Percentiles rank a stretch among this genome's conserved stretches.
Evolutionary conservation across 1,284 basidiomycete species (phyloP).

Genomic region (Trichosporon sp.): DNA sequence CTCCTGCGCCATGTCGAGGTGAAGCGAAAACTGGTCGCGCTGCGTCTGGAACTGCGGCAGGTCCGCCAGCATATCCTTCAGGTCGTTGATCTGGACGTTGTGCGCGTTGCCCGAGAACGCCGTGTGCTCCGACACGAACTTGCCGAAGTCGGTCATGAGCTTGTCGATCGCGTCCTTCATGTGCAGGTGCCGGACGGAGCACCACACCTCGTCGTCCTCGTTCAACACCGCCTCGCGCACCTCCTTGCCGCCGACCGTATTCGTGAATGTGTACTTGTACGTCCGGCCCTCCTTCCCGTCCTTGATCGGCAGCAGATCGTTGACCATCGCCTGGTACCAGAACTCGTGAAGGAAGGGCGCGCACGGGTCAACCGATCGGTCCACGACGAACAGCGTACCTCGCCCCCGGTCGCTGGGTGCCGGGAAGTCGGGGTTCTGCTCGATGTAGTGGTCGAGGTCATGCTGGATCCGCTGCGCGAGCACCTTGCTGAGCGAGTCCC

Average conservation of each 20-base stretch:
- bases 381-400: constrained; percentile 85
- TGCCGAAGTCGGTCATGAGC: constrained; percentile 89
- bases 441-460: constrained; percentile 81
- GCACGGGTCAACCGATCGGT: constrained; percentile 89
- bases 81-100: constrained; percentile 84
- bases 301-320: constrained; percentile 86
- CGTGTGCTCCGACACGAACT: constrained; percentile 88
- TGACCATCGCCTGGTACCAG: constrained; percentile 98
- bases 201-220: constrained; percentile 89
- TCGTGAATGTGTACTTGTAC: constrained; percentile 90
- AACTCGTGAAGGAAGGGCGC: constrained; percentile 96
- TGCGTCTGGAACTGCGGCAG: constrained; percentile 94
- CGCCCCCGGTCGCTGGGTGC: constrained; percentile 61
- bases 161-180: constrained; percentile 98
- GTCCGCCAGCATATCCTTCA: constrained; percentile 98
- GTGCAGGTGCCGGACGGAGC: constrained; percentile 89
- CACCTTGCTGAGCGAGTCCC: constrained; percentile 69
- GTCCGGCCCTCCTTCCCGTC: constrained; percentile 66
- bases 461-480: constrained; percentile 80
- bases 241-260: constrained; percentile 73
- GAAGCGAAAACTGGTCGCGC: constrained; percentile 92
- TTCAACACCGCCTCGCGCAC: constrained; percentile 81
- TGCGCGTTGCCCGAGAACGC: constrained; percentile 70
- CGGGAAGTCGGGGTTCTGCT: constrained; percentile 79
- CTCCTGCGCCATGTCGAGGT: constrained; percentile 95